Base-by-base conservation (phyloP, 2,329 filamentous ascomycete genomes). In the Colletotrichum camelliae region DNA sequence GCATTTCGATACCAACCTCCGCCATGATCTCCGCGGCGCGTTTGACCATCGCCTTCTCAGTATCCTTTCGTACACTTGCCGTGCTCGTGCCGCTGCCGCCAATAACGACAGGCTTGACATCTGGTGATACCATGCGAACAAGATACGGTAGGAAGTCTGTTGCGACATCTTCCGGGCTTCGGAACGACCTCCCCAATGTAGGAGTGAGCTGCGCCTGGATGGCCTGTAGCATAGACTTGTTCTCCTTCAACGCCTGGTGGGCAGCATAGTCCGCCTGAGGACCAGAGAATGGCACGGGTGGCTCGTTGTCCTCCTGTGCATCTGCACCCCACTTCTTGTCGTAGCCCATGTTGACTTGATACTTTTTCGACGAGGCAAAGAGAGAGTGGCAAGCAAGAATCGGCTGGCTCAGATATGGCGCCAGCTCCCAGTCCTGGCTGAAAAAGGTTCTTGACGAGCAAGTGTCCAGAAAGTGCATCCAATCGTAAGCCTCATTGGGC, bases 351-450 rank as follows among this genome's bases (percentile, higher is more conserved):
- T 82, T 84, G 65, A 83, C 80, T 77, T 84, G 81, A 80, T 88
- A 88, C 71, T 89, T 89, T 43, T 89, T 89, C 31, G 93, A 91
- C 1, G 94, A 94, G 5, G 96, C 95, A 81, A 99, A 99, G 15
- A 99, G 90, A 81, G 95, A 89, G 82, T 99, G 97, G 81, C 98
- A 98, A 5, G 95, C 97, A 2, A 98, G 90, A 18, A 97, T 91
- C 0, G 96, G 93, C 79, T 97, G 94, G 80, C 93, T 95, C 65
- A 98, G 90, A 83, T 99, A 99, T 0, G 95, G 93, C 1, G 91
- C 91, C 18, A 99, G 87, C 84, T 99, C 97, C 94, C 97, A 99
- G 72, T 98, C 96, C 83, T 98, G 96, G 75, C 91, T 93, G n/a
- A 92, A 87, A 82, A 93, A 97, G 2, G 98, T 90, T 52, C 93